These are phyloP conservation scores for Cyberlindnera xylosilytica DNA, from an alignment of 805 yeast genomes.

Conservation along the genomic window DNA sequence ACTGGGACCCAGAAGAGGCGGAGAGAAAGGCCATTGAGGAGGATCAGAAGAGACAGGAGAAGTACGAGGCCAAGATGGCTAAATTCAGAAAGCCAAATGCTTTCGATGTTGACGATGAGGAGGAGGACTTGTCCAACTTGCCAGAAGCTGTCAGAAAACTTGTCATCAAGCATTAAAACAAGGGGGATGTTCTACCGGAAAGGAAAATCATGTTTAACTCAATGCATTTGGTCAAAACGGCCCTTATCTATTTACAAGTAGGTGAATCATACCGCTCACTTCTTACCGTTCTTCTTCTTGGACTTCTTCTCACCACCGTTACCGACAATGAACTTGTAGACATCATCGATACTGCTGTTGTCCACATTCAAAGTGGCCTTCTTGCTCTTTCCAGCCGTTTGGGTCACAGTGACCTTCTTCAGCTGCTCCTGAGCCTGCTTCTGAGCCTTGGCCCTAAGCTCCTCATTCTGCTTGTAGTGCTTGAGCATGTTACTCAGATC, in stretches of 20 bases:
- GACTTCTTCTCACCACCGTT: slow-evolving; percentile 16
- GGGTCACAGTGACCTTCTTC: slow-evolving; percentile 28
- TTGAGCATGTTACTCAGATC: slow-evolving; percentile 60
- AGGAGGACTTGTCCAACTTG: slow-evolving; percentile 24
- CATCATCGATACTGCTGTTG: slow-evolving; percentile 7
- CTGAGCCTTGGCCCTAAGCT: slow-evolving; percentile 37
- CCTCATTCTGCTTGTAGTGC: slow-evolving; percentile 43
- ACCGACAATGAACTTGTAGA: slow-evolving; percentile 10
- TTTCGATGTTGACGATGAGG: slow-evolving; percentile 26
- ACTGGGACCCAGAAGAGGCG: slow-evolving; percentile 46
- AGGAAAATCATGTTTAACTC: background rate
- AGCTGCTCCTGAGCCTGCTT: slow-evolving; percentile 7
- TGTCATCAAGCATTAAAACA: slow-evolving; percentile 19
- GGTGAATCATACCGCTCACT: background rate
- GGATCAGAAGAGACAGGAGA: slow-evolving; percentile 25
- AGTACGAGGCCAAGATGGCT: slow-evolving; percentile 24
- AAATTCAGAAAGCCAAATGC: slow-evolving; percentile 24
- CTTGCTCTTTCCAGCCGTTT: slow-evolving; percentile 30
- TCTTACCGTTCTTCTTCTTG: slow-evolving; percentile 16
- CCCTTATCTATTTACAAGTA: background rate
- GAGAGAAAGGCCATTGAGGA: slow-evolving; percentile 28
- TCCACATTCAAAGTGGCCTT: slow-evolving; percentile 27
- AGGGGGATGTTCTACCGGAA: no score
- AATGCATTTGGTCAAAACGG: background rate
- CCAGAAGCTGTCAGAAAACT: slow-evolving; percentile 29